A percentile compares a stretch with the other conserved stretches of the same genome.
Conservation (phyloP, 2,329 filamentous ascomycete species). For the Hypoxylon sp. region DNA sequence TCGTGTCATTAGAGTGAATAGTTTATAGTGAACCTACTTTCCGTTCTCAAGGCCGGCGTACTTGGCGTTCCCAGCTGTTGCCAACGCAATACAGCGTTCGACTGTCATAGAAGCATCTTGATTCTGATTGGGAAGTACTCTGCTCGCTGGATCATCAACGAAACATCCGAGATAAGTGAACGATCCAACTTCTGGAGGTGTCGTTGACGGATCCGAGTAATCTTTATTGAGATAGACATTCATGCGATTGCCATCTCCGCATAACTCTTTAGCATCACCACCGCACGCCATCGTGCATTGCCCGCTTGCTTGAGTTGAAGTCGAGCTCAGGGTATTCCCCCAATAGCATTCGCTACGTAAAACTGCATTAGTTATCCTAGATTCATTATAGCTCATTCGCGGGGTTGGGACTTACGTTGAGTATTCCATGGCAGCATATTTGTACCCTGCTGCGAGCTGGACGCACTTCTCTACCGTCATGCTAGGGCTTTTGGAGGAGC, state of each 20-base stretch:
- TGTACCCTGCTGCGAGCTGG: neutral
- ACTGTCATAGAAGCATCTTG: neutral
- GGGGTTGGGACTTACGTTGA: neutral
- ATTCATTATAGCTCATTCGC: neutral
- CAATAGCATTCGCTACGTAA: neutral
- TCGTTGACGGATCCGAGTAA: neutral
- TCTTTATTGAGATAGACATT: neutral
- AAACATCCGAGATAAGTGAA: neutral
- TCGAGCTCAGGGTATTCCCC: neutral
- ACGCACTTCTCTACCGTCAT: neutral
- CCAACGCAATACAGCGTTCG: neutral
- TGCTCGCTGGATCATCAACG: neutral
- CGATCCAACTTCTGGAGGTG: neutral
- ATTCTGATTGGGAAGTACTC: neutral
- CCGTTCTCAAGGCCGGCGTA: neutral
- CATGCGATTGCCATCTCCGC: neutral
- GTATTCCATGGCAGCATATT: neutral
- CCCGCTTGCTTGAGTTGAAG: neutral
- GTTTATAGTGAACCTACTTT: neutral
- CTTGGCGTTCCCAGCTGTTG: neutral
- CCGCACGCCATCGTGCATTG: neutral
- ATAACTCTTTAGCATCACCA: neutral
- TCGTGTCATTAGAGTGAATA: neutral
- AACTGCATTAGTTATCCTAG: neutral
- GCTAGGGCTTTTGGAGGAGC: neutral